Base-by-base conservation (phyloP, 1,284 basidiomycete species). In the Trichosporon faecale region DNA sequence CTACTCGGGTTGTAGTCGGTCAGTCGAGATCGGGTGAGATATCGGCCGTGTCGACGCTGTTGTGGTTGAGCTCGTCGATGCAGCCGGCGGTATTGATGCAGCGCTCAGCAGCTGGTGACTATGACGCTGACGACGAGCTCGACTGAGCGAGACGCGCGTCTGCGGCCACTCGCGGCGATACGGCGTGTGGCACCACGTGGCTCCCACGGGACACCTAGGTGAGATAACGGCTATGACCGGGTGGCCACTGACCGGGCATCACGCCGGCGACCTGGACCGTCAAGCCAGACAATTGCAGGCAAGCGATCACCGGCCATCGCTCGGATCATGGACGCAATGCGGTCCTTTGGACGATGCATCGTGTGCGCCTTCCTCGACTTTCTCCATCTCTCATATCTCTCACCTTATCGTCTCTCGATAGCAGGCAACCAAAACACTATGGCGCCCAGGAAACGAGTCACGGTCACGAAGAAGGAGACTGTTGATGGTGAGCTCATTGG, bases 401-500 rank as follows among this genome's bases (percentile, higher is more conserved):
- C 21, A 21, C 23, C 5, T 9, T 25, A 23, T 2, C 23, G 49
- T 3, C 33, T 9, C 33, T 33, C n/a, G 27, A 29, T 49, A 16
- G 23, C 44, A 33, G 4, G n/a, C n/a, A n/a, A 49, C 12, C 25
- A n/a, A 31, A 57, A 9, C 16, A 63, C 66, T 11, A 72, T 67
- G 68, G 35, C 68, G 27, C 27, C 66, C 0, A 55, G 68, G 21
- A 65, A 57, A 40, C 52, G 69, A 8, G 35, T 61, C 12, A 35
- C 46, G 0, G 63, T 46, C 25, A 14, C 35, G 35, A 31, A 31
- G 52, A 46, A 57, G 52, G 65, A 64, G 4, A 35, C 46, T 44
- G 67, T 66, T 18, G 72, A 69, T 23, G 64, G 72, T 73, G 65
- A 68, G 70, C 44, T 61, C 49, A 66, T 66, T 33, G 29, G n/a